Conservation (phyloP, 805 yeast genomes). For the Priceomyces medius region DNA sequence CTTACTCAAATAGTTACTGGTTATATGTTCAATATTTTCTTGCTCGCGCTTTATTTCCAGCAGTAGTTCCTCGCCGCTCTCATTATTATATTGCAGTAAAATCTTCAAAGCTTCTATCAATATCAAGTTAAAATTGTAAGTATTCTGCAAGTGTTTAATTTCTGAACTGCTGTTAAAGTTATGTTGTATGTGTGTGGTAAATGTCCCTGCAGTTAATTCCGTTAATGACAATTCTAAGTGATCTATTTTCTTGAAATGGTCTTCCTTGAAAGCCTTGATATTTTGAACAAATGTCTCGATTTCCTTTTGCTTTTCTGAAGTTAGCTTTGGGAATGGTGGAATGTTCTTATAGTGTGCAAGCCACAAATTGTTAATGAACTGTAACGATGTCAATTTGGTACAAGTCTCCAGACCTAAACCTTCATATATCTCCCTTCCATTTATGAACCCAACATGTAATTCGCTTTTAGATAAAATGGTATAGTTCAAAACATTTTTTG, state of each 20-base stretch:
- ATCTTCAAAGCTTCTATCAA: slow-evolving; percentile 16
- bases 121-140: slow-evolving; percentile 21
- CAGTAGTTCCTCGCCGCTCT: slow-evolving; percentile 5
- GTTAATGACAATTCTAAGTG: slow-evolving; percentile 2
- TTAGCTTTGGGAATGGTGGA: slow-evolving; percentile 19
- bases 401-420: neutral
- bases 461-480: slow-evolving; percentile 24
- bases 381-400: slow-evolving; percentile 19
- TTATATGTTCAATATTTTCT: slow-evolving; percentile 13
- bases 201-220: slow-evolving; percentile 1
- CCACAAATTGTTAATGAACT: slow-evolving; percentile 23
- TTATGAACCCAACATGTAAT: slow-evolving; percentile 24
- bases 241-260: slow-evolving; percentile 4
- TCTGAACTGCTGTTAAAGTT: slow-evolving; percentile 18
- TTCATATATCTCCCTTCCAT: slow-evolving; percentile 10
- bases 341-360: slow-evolving; percentile 17
- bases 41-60: slow-evolving; percentile 16
- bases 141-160: slow-evolving; percentile 20
- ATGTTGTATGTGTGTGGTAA: slow-evolving; percentile 4
- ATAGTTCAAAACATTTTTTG: slow-evolving; percentile 28
- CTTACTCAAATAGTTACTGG: slow-evolving; percentile 19
- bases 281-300: slow-evolving; percentile 13
- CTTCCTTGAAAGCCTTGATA: slow-evolving; percentile 16
- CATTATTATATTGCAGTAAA: slow-evolving; percentile 3
- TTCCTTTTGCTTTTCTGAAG: slow-evolving; percentile 7